Conservation (phyloP, 805 yeast genomes). For the Pichia nanzhaoensis region DNA sequence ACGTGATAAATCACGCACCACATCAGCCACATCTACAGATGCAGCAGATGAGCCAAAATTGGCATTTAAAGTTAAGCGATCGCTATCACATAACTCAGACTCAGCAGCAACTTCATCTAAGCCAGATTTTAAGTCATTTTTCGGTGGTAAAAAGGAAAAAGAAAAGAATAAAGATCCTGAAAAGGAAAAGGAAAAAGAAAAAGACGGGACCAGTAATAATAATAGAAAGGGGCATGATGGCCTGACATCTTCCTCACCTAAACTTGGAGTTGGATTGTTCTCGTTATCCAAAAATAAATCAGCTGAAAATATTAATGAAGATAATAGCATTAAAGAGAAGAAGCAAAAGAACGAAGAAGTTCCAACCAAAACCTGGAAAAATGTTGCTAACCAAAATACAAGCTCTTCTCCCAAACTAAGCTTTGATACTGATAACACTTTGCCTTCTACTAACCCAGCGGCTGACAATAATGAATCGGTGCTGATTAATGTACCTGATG, state of each 20-base stretch:
- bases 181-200: background rate
- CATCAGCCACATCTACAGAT: background rate
- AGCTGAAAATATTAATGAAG: constrained; percentile 5
- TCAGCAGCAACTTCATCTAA: constrained; percentile 8
- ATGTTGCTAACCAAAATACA: too few species aligned
- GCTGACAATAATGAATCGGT: too few species aligned
- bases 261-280: constrained; percentile 9
- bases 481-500: too few species aligned
- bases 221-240: background rate
- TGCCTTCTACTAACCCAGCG: too few species aligned
- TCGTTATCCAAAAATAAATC: constrained; percentile 7
- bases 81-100: constrained; percentile 8
- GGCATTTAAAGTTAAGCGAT: constrained; percentile 6
- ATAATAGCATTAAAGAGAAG: background rate
- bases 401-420: too few species aligned
- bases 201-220: background rate
- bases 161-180: constrained; percentile 4
- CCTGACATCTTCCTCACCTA: constrained; percentile 7
- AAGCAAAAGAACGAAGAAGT: background rate
- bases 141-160: constrained; percentile 12
- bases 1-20: constrained; percentile 12
- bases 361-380: too few species aligned
- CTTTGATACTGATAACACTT: too few species aligned
- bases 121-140: constrained; percentile 13
- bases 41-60: constrained; percentile 3